Conservation (phyloP, 163 green algal genomes). For the Chlamydomonas reinhardtii region DNA sequence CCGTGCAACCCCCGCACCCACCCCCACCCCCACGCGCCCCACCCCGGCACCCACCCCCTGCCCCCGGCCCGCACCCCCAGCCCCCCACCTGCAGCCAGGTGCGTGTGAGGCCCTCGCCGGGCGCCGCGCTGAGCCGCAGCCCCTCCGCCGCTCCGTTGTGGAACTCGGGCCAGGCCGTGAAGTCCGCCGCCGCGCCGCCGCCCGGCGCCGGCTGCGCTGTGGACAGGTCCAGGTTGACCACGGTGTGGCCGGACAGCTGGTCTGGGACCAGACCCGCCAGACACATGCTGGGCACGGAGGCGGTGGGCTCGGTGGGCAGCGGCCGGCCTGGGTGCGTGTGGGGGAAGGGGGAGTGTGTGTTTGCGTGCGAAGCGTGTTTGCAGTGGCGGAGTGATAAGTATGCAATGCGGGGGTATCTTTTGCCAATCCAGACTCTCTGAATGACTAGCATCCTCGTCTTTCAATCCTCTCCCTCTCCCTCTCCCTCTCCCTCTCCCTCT, state of each 20-base stretch:
- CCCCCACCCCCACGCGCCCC: too few species aligned
- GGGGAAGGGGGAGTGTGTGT: neutral
- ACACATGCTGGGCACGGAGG: slow-evolving; percentile 80
- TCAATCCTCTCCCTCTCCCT: too few species aligned
- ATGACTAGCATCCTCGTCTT: too few species aligned
- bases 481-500: too few species aligned
- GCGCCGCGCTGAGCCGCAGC: slow-evolving; percentile 15
- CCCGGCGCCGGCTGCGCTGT: slow-evolving; percentile 60
- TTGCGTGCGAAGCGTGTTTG: neutral
- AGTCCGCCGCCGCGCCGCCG: slow-evolving; percentile 77
- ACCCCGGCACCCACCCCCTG: too few species aligned
- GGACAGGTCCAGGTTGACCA: slow-evolving; percentile 84
- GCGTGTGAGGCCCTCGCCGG: slow-evolving; percentile 34
- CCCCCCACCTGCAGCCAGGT: slow-evolving; percentile 36
- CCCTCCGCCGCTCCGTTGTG: slow-evolving; percentile 85
- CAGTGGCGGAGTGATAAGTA: neutral
- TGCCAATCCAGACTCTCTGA: too few species aligned
- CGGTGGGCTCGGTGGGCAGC: slow-evolving; percentile 88
- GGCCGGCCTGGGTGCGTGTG: slow-evolving; percentile 40
- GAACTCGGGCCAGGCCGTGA: slow-evolving; percentile 96
- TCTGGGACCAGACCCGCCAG: slow-evolving; percentile 71
- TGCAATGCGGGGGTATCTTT: too few species aligned
- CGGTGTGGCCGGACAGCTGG: slow-evolving; percentile 18
- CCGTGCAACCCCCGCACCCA: too few species aligned
- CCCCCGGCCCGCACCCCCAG: too few species aligned